These are phyloP conservation scores for Barnettozyma salicaria DNA, from an alignment of 805 yeast genomes.

Conservation along the genomic window DNA sequence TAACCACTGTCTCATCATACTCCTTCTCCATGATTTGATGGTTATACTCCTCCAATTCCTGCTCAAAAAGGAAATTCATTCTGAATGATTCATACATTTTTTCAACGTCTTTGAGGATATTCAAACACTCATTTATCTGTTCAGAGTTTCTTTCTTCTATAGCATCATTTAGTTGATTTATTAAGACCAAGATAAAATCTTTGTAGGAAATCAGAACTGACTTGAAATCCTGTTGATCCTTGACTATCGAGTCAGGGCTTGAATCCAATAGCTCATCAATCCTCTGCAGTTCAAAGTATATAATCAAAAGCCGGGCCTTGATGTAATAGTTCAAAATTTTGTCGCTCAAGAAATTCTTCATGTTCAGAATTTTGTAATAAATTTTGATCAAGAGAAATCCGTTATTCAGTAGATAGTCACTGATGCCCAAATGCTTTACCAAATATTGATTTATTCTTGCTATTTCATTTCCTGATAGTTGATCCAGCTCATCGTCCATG, in stretches of 20 bases:
- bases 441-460: constrained; percentile 5
- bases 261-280: constrained; percentile 27
- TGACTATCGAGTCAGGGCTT: constrained; percentile 18
- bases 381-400: constrained; percentile 23
- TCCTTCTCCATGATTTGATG: constrained; percentile 10
- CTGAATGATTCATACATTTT: constrained; percentile 61
- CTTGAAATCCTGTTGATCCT: constrained; percentile 31
- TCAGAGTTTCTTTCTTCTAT: constrained; percentile 48
- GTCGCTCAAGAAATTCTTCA: constrained; percentile 46
- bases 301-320: constrained; percentile 56
- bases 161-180: constrained; percentile 52
- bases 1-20: constrained; percentile 2
- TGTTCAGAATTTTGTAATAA: constrained; percentile 34
- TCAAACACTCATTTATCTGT: constrained; percentile 59
- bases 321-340: constrained; percentile 54
- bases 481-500: constrained; percentile 9
- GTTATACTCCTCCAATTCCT: constrained; percentile 21
- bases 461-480: neutral
- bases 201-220: constrained; percentile 46
- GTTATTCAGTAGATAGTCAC: constrained; percentile 16
- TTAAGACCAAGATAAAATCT: constrained; percentile 49
- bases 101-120: constrained; percentile 63
- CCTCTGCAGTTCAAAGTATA: constrained; percentile 54
- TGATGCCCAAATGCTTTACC: constrained; percentile 7
- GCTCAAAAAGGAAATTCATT: constrained; percentile 30